These are phyloP conservation scores for Dalechampia spathulata DNA, from an alignment of 441 rosid genomes.

Conservation along the genomic window DNA sequence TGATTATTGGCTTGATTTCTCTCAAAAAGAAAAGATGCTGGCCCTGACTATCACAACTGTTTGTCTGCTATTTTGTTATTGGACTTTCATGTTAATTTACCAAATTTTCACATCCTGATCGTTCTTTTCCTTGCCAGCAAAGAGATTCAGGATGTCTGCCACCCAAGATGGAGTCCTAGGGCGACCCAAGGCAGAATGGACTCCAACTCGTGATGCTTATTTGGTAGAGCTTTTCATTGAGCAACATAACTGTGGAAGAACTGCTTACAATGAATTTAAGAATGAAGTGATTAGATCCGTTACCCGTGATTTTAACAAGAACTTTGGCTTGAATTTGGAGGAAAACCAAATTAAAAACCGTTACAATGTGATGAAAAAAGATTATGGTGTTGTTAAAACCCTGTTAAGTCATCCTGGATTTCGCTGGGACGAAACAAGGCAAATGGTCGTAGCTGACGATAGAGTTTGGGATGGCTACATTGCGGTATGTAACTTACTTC, in stretches of 20 bases:
- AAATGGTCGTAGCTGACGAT: constrained; percentile 37
- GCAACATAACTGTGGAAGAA: constrained; percentile 29
- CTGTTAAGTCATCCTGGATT: constrained; percentile 25
- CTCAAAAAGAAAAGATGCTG: neutral
- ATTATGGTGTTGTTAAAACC: constrained; percentile 32
- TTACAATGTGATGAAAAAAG: constrained; percentile 39
- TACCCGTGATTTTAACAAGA: constrained; percentile 25
- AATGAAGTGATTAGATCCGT: constrained; percentile 27
- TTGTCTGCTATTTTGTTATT: neutral
- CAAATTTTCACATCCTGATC: neutral
- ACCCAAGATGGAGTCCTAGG: constrained; percentile 26
- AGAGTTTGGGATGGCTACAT: constrained; percentile 36
- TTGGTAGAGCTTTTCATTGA: constrained; percentile 29
- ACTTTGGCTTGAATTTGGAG: constrained; percentile 27
- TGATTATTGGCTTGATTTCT: neutral
- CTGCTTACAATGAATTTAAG: constrained; percentile 31
- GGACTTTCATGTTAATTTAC: neutral
- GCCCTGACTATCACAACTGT: neutral
- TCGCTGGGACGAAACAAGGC: constrained; percentile 31
- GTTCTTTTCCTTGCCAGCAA: too few species aligned
- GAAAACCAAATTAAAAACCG: constrained; percentile 38
- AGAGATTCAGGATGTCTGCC: constrained; percentile 16
- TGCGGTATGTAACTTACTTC: constrained; percentile 10
- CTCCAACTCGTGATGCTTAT: constrained; percentile 34
- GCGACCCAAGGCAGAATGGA: constrained; percentile 33